Base-by-base conservation (phyloP, 2,329 filamentous ascomycete species). In the Thielaviopsis musarum region DNA sequence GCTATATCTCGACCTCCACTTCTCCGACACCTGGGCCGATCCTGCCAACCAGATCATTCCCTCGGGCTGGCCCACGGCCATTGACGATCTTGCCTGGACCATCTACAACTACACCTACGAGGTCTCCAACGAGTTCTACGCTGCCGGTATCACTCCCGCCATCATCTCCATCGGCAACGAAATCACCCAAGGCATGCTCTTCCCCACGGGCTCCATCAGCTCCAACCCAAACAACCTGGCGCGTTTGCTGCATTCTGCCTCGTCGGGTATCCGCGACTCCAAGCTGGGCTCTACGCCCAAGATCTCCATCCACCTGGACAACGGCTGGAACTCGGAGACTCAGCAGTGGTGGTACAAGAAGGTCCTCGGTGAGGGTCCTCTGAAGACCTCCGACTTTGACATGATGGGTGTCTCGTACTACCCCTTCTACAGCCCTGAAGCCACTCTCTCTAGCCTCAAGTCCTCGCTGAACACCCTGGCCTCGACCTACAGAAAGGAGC, bases 101-200 rank as follows among this genome's bases (percentile, higher is more conserved):
- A 68, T 88, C 12, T 86, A 87, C 71, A 82, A 84, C 69, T 88
- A 89, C 69, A 88, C 85, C 0, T 69, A 77, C 4, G 73, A 76
- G 2, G 77, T 84, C 0, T 77, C 79, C 61, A 80, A 88, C 66
- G 70, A 74, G 17, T 87, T 88, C 65, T 74, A 78, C 1, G 68
- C 69, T 0, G 76, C 77, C 17, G 75, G 75, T 2, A 73, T 87
- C 22, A 69, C 73, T 3, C 77, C 84, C 0, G 72, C 74, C 1
- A 81, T 88, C 56, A 77, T 88, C 56, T 83, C 81, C 17, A 83
- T 89, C 63, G 85, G 85, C 24, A 89, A 89, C 66, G 85, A 88
- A 67, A 88, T 89, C 67, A 78, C 79, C 0, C 70, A 74, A 1
- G 85, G 85, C 0, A 71, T 88, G 34, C 75, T 88, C 52, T 87